Evolutionary conservation across 805 yeast genomes (phyloP).

Genomic region (Priceomyces medius): DNA sequence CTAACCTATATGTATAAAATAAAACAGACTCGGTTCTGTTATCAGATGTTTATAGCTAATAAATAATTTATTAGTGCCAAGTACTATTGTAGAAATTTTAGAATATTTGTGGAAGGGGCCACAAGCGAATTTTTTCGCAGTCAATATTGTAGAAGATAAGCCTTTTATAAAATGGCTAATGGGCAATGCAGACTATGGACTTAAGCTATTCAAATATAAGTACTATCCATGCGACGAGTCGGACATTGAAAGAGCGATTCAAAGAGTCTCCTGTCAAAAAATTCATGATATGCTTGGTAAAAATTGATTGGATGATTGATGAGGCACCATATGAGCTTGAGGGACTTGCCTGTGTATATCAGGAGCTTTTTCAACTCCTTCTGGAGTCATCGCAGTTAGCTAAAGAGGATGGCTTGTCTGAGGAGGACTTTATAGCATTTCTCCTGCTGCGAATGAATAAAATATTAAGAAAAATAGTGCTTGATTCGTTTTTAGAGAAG

Average conservation of each 20-base stretch:
- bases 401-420: background rate
- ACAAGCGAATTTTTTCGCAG: constrained; percentile 1
- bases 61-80: background rate
- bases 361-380: background rate
- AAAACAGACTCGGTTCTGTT: background rate
- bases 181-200: background rate
- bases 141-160: background rate
- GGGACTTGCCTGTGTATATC: background rate
- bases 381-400: background rate
- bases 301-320: constrained; percentile 13
- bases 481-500: constrained; percentile 5
- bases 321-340: constrained; percentile 7
- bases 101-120: constrained; percentile 2
- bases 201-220: background rate
- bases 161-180: background rate
- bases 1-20: constrained; percentile 11
- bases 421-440: constrained; percentile 1
- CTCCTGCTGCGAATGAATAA: constrained; percentile 2
- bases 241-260: constrained; percentile 3
- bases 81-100: background rate
- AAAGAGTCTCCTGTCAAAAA: constrained; percentile 11
- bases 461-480: constrained; percentile 5
- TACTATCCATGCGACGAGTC: background rate
- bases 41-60: background rate
- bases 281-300: constrained; percentile 16